These are phyloP conservation scores for Lepraria neglecta DNA, from an alignment of 495 filamentous ascomycete species.

Conservation along the genomic window DNA sequence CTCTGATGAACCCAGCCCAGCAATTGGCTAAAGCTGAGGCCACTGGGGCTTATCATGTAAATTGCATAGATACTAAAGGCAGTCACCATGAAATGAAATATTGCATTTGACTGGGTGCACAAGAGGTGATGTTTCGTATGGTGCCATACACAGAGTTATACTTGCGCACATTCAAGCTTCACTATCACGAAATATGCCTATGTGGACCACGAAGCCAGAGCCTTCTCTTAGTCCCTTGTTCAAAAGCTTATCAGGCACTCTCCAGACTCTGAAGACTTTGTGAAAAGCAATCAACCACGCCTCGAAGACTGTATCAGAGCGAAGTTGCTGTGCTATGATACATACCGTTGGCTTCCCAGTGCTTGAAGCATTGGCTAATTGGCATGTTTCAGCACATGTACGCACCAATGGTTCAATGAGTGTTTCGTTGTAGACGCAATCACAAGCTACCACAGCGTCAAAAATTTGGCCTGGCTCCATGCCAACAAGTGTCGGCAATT, in stretches of 20 bases:
- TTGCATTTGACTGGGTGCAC: no score
- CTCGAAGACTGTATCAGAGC: conserved; percentile 79
- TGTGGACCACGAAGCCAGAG: conserved; percentile 60
- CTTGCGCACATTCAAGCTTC: no score
- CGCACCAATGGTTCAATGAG: conserved; percentile 76
- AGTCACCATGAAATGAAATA: no score
- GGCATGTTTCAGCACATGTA: conserved; percentile 74
- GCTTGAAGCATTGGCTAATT: conserved; percentile 38
- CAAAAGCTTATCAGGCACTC: conserved; percentile 59
- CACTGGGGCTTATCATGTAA: no score
- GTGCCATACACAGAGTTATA: no score
- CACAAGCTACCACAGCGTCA: conserved; percentile 70
- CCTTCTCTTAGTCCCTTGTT: conserved; percentile 50
- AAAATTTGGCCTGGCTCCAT: conserved; percentile 37
- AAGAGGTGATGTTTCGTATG: no score
- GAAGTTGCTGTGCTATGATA: conserved; percentile 50
- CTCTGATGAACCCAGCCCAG: no score
- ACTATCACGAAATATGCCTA: conserved; percentile 48
- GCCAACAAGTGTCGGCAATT: conserved; percentile 30
- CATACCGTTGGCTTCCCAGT: conserved; percentile 16
- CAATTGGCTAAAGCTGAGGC: no score
- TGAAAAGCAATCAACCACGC: conserved; percentile 66
- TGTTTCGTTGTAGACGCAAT: conserved; percentile 85
- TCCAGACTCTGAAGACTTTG: conserved; percentile 63
- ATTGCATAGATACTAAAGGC: no score